These are phyloP conservation scores for Starmerella kuoi DNA, from an alignment of 805 yeast species.

Conservation along the genomic window DNA sequence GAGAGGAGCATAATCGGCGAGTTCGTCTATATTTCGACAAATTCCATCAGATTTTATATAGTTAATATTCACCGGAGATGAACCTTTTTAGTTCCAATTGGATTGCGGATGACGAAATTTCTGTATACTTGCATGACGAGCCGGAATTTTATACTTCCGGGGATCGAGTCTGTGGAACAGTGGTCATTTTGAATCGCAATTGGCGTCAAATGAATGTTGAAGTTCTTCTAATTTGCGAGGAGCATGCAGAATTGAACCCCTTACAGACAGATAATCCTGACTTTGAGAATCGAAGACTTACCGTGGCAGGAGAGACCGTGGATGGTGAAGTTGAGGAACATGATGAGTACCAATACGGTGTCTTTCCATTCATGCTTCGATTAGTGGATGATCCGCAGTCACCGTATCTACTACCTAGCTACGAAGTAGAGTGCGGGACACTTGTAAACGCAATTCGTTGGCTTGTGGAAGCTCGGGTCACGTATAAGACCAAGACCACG, in stretches of 20 bases:
- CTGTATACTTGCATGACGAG: conserved; percentile 10
- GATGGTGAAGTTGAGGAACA: conserved; percentile 7
- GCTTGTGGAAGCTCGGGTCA: conserved; percentile 9
- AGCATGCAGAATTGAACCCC: conserved; percentile 11
- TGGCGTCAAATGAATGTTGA: conserved; percentile 13
- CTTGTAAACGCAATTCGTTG: conserved; percentile 8
- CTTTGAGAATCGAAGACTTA: conserved; percentile 6
- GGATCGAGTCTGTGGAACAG: conserved; percentile 9
- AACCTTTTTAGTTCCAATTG: too few relatives aligned
- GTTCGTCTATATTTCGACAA: too few relatives aligned
- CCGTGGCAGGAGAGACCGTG: conserved; percentile 10
- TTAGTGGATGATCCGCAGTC: conserved; percentile 11
- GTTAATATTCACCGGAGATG: too few relatives aligned
- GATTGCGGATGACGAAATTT: too few relatives aligned
- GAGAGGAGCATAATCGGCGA: too few relatives aligned
- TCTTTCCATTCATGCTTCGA: conserved; percentile 12
- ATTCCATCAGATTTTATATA: too few relatives aligned
- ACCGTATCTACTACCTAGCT: conserved; percentile 13
- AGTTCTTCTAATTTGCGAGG: conserved; percentile 12
- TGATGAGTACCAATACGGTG: background rate
- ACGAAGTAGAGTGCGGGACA: conserved; percentile 6
- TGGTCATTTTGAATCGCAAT: background rate
- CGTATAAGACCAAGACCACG: conserved; percentile 2
- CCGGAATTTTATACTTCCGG: conserved; percentile 11
- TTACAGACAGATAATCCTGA: background rate